Base-by-base conservation (phyloP, 1,284 basidiomycete genomes). In the Ustilago nuda region DNA sequence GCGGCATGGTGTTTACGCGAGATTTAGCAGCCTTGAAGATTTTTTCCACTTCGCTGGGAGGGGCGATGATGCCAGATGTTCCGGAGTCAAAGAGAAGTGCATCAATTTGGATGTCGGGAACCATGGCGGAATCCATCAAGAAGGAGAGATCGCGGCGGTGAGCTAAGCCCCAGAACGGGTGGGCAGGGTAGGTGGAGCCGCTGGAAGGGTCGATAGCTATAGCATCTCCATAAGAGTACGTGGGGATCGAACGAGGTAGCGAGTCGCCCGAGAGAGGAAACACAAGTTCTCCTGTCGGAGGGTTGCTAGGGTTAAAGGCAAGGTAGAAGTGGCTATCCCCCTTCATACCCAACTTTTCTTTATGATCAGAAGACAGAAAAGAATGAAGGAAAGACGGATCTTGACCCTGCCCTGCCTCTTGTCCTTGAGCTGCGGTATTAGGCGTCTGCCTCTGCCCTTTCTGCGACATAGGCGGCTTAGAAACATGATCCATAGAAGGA, bases 161-260 rank as follows among this genome's bases (percentile, higher is more conserved):
- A 0, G 73, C 73, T 8, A 76, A 59, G 17, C 73, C 73, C 68
- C 67, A 76, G 17, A 71, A 72, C 2, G 67, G 64, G 33, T 62
- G 61, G 0, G 11, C 0, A 0, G 73, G 73, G 17, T 41, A 76
- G 0, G 68, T 76, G 0, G 52, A 61, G 0, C 73, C 73, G 12
- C 39, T 27, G 3, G 9, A 43, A 11, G 73, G 54, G 11, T 61
- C 64, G 46, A 76, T 61, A 4, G 15, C 33, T 41, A 76, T 65
- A 1, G 53, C 11, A 0, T 17, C 8, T 1, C 4, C 15, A 17
- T 43, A 59, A 19, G 60, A 27, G 54, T 55, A 68, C 0, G 52
- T 61, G 0, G 41, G 41, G 0, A 67, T 46, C 5, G 32, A 23
- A 5, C 43, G 32, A 2, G 68, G 68, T 0, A 67, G 36, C 1